Evolutionary conservation across 208 protist genomes (phyloP).

Genomic region (Trypanosoma platydactyli): DNA sequence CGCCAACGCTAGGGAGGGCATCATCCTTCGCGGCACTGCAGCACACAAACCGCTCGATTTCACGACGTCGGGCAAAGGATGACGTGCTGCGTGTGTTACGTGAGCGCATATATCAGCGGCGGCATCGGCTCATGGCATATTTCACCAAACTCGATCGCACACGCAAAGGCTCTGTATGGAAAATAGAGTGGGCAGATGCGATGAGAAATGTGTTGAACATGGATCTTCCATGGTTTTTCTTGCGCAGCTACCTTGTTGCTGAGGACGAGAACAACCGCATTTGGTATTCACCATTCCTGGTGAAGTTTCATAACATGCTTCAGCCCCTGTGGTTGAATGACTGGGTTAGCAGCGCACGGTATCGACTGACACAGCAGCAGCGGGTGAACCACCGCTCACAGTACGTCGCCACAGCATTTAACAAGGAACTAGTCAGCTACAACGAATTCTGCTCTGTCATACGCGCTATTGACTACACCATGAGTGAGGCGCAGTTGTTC

Average conservation of each 20-base stretch:
- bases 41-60: constrained; percentile 19
- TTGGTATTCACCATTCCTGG: constrained; percentile 74
- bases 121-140: constrained; percentile 83
- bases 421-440: constrained; percentile 77
- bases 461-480: constrained; percentile 82
- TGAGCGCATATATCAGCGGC: constrained; percentile 80
- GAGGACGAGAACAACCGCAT: constrained; percentile 72
- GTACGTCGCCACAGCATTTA: constrained; percentile 71
- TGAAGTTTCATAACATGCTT: constrained; percentile 73
- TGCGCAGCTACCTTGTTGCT: constrained; percentile 76
- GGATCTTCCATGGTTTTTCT: constrained; percentile 87
- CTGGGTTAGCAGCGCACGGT: constrained; percentile 63
- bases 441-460: constrained; percentile 88
- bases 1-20: constrained; percentile 31
- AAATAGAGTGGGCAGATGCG: constrained; percentile 89
- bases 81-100: constrained; percentile 83
- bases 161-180: constrained; percentile 89
- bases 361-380: constrained; percentile 75
- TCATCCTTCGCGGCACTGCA: constrained; percentile 31
- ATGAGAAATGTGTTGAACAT: constrained; percentile 87
- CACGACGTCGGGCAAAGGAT: constrained; percentile 70
- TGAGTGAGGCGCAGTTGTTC: constrained; percentile 80
- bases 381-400: constrained; percentile 76
- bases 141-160: constrained; percentile 88
- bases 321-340: constrained; percentile 68